phyloP scores from a whole-genome alignment of 495 filamentous ascomycete species.

The Bryoglossum gracile region DNA sequence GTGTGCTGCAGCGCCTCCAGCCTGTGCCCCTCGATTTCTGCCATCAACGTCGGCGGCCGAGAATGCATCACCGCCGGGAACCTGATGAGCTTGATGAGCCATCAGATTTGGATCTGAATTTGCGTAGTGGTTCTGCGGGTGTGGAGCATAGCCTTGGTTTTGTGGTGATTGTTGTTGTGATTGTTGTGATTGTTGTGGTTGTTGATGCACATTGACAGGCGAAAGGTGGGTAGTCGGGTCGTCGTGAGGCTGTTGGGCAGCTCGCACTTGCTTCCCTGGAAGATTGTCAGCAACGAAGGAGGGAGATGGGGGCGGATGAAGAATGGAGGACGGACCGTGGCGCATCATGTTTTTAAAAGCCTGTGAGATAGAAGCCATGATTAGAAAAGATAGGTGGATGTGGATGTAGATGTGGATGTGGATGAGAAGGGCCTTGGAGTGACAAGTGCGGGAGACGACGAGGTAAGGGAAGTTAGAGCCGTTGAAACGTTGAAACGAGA shows the following conservation, averaged over 20 bases:
- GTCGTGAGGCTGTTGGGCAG: slow-evolving; percentile 41
- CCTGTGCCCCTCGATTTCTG: slow-evolving; percentile 57
- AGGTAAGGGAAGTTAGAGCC: background rate
- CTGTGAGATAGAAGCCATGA: slow-evolving; percentile 42
- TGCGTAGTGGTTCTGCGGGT: slow-evolving; percentile 47
- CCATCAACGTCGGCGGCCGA: slow-evolving; percentile 46
- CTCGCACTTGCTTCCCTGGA: slow-evolving; percentile 75
- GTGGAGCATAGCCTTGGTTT: slow-evolving; percentile 43
- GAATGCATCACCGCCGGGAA: slow-evolving; percentile 39
- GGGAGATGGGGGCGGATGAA: slow-evolving; percentile 12
- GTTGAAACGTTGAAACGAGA: slow-evolving; percentile 9
- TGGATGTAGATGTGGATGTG: no score
- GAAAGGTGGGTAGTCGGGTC: slow-evolving; percentile 65
- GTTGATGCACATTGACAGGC: slow-evolving; percentile 56
- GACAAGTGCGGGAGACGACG: background rate
- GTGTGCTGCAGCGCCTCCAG: slow-evolving; percentile 51
- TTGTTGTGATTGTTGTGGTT: no score
- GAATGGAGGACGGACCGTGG: slow-evolving; percentile 51
- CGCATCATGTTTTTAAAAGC: slow-evolving; percentile 97
- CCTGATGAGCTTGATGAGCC: slow-evolving; percentile 43
- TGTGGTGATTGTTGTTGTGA: no score
- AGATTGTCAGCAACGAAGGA: slow-evolving; percentile 9
- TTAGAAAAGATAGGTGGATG: no score
- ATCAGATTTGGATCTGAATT: slow-evolving; percentile 41
- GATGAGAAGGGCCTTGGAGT: background rate